Percentiles rank a stretch among this genome's conserved stretches.
These are phyloP conservation scores for Arabis hirsuta DNA, from an alignment of 345 rosid genomes.

Conservation along the genomic window DNA sequence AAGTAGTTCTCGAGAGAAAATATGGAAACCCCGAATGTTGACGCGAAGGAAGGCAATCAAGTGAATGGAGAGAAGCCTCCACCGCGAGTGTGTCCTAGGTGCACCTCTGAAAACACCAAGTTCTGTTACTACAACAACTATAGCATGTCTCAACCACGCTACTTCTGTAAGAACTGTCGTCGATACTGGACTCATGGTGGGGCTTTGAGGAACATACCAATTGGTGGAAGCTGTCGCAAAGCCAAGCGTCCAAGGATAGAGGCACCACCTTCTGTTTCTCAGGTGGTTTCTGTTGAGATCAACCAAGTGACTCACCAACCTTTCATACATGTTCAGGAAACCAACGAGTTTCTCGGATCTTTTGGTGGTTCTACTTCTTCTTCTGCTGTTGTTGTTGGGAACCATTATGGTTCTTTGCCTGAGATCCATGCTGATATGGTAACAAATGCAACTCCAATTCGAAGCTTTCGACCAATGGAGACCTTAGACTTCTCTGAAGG, in stretches of 20 bases:
- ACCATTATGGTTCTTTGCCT: not conserved
- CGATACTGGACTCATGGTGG: conserved; percentile 46
- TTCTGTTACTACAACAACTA: conserved; percentile 43
- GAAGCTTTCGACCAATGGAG: conserved; percentile 7
- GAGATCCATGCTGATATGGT: conserved; percentile 12
- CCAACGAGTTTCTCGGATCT: conserved; percentile 16
- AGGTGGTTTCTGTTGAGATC: not conserved
- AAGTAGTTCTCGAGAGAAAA: conserved; percentile 4
- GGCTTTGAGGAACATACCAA: conserved; percentile 29
- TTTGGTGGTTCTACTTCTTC: conserved; percentile 14
- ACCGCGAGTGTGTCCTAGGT: conserved; percentile 38
- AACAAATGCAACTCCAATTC: conserved; percentile 19
- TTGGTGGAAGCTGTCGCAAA: conserved; percentile 35
- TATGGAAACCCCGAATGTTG: conserved; percentile 1
- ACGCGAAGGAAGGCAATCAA: not conserved
- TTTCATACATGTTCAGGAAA: conserved; percentile 20
- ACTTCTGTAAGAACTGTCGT: conserved; percentile 37
- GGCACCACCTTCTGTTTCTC: conserved; percentile 3
- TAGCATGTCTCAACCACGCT: conserved; percentile 33
- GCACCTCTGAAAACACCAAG: conserved; percentile 33
- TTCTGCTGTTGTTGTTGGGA: not conserved
- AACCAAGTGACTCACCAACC: conserved; percentile 11
- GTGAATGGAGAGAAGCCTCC: conserved; percentile 30
- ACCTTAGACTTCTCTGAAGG: not conserved
- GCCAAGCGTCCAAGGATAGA: conserved; percentile 12